phyloP scores from a whole-genome alignment of 257 asterid species.

The Solanum pennellii region DNA sequence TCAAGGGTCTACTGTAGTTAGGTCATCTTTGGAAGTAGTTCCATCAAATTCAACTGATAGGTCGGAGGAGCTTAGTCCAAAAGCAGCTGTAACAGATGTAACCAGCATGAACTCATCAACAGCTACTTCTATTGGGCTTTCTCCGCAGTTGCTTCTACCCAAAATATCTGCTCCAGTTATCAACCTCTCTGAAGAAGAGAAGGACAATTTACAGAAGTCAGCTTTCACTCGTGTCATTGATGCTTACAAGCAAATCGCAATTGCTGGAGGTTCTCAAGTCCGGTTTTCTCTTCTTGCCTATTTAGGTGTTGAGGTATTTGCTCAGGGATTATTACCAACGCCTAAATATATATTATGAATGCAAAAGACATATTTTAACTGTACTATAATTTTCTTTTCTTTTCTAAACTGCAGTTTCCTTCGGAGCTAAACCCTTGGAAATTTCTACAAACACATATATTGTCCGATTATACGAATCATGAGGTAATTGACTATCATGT shows the following conservation, averaged over 20 bases:
- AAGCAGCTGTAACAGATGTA: slow-evolving; percentile 47
- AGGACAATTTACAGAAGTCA: slow-evolving; percentile 64
- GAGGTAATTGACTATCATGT: slow-evolving; percentile 52
- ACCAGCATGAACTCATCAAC: slow-evolving; percentile 47
- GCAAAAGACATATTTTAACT: neutral
- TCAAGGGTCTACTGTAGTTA: slow-evolving; percentile 28
- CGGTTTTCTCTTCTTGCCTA: slow-evolving; percentile 81
- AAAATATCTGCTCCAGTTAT: slow-evolving; percentile 83
- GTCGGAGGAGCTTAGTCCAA: slow-evolving; percentile 95
- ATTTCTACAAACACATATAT: slow-evolving; percentile 55
- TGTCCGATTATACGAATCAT: slow-evolving; percentile 68
- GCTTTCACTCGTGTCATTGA: slow-evolving; percentile 75
- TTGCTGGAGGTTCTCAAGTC: slow-evolving; percentile 76
- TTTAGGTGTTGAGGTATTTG: slow-evolving; percentile 73
- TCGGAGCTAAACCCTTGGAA: slow-evolving; percentile 90
- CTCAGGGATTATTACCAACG: neutral
- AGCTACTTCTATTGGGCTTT: slow-evolving; percentile 43
- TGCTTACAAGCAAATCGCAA: slow-evolving; percentile 73
- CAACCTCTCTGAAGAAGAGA: slow-evolving; percentile 57
- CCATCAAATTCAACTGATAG: slow-evolving; percentile 58
- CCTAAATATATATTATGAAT: neutral
- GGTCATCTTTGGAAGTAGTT: slow-evolving; percentile 35
- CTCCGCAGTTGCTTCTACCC: slow-evolving; percentile 63
- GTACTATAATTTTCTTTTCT: neutral
- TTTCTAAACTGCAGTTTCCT: slow-evolving; percentile 57